Base-by-base conservation (phyloP, 1,284 basidiomycete genomes). In the Moesziomyces sp. region DNA sequence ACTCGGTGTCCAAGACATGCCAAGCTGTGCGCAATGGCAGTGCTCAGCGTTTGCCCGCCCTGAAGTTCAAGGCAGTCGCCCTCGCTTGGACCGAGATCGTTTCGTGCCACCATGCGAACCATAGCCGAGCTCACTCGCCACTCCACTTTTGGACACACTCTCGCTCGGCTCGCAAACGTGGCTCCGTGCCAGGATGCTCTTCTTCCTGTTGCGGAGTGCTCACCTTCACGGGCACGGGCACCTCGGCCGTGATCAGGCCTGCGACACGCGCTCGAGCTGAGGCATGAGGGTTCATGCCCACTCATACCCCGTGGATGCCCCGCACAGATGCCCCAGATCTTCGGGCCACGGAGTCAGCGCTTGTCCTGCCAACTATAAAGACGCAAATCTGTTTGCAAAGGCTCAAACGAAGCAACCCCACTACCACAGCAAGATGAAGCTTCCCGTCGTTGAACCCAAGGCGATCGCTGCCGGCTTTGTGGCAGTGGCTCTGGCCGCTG, bases 341-440 rank as follows among this genome's bases (percentile, higher is more conserved):
- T n/a, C 38, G 38, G 14, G 38, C 38, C 7, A 40, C 38, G 6
- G 38, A 40, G 18, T 16, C 38, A 5, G n/a, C n/a, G n/a, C n/a
- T n/a, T n/a, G n/a, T n/a, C 30, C 16, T 40, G 38, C 38, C 16
- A 40, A 3, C 13, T 40, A 40, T 40, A 40, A 18, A 40, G 14
- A 40, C n/a, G n/a, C n/a, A n/a, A n/a, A n/a, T n/a, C n/a, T n/a
- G n/a, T n/a, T n/a, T n/a, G n/a, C n/a, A n/a, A n/a, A n/a, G n/a
- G n/a, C n/a, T n/a, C n/a, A n/a, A n/a, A n/a, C n/a, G n/a, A n/a
- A n/a, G n/a, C n/a, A n/a, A n/a, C n/a, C n/a, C n/a, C n/a, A n/a
- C n/a, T n/a, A 35, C n/a, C 19, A 7, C 9, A 13, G 60, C 80
- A 83, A 28, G 80, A 86, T 52, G 50, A 56, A 26, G 26, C 11